Evolutionary conservation across 805 yeast species (phyloP).

Genomic region (Dipodascus geniculatus): DNA sequence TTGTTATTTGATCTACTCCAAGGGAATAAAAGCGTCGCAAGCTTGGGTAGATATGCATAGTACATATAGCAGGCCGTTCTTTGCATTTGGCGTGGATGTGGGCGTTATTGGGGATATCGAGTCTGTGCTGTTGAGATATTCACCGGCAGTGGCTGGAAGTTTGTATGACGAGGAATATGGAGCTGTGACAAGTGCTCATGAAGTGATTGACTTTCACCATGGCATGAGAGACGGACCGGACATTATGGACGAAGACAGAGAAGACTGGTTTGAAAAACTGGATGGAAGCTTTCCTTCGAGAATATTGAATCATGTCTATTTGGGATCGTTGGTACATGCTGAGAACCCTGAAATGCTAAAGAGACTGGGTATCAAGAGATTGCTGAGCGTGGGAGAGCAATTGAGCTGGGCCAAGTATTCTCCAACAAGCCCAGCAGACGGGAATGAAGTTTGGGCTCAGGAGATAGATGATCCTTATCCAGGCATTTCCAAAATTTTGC

Average conservation of each 20-base stretch:
- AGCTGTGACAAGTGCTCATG: constrained; percentile 6
- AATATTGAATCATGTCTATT: constrained; percentile 68
- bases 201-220: neutral
- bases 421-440: neutral
- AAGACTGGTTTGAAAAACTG: constrained; percentile 22
- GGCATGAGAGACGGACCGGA: neutral
- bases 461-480: constrained; percentile 7
- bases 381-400: constrained; percentile 80
- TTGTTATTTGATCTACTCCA: constrained; percentile 59
- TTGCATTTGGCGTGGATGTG: constrained; percentile 69
- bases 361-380: constrained; percentile 55
- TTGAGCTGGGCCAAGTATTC: constrained; percentile 45
- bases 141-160: constrained; percentile 33
- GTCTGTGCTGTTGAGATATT: constrained; percentile 42
- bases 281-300: constrained; percentile 75
- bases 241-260: neutral
- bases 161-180: constrained; percentile 9
- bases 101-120: constrained; percentile 51
- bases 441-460: constrained; percentile 4
- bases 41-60: constrained; percentile 56
- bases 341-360: constrained; percentile 50
- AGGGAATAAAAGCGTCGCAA: constrained; percentile 47
- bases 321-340: constrained; percentile 81
- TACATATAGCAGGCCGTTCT: constrained; percentile 65
- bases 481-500: constrained; percentile 40